phyloP scores from a whole-genome alignment of 345 rosid species.

The Gynandropsis gynandra region DNA sequence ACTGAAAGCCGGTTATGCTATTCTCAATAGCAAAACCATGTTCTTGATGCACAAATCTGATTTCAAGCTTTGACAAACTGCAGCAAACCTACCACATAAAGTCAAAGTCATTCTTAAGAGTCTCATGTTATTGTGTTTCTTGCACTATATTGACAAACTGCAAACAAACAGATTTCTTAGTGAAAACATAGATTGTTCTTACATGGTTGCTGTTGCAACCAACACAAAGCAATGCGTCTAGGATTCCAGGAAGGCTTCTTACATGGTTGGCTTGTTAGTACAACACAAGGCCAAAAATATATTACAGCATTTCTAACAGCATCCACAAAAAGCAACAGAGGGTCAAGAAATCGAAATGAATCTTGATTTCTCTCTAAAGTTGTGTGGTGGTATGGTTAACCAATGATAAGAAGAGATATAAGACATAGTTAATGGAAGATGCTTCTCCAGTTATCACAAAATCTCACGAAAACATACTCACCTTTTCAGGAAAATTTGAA shows the following conservation, averaged over 20 bases:
- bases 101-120: conserved; percentile 18
- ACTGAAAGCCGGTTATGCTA: conserved; percentile 67
- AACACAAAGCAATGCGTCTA: background rate
- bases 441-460: conserved; percentile 12
- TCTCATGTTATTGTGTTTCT: conserved; percentile 1
- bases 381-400: background rate
- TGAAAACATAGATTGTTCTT: background rate
- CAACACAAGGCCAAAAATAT: background rate
- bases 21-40: conserved; percentile 57
- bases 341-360: too few relatives aligned
- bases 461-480: conserved; percentile 24
- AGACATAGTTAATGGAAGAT: background rate
- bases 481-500: conserved; percentile 82
- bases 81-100: conserved; percentile 53
- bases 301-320: background rate
- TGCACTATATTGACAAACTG: conserved; percentile 1
- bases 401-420: background rate
- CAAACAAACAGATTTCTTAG: background rate
- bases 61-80: conserved; percentile 67
- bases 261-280: background rate
- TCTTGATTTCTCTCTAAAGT: too few relatives aligned
- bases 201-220: conserved; percentile 2
- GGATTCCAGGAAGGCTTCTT: background rate
- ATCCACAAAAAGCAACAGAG: too few relatives aligned
- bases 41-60: conserved; percentile 66